Base-by-base conservation (phyloP, 179 eudicot species). In the Sideroxylon spinosum region DNA sequence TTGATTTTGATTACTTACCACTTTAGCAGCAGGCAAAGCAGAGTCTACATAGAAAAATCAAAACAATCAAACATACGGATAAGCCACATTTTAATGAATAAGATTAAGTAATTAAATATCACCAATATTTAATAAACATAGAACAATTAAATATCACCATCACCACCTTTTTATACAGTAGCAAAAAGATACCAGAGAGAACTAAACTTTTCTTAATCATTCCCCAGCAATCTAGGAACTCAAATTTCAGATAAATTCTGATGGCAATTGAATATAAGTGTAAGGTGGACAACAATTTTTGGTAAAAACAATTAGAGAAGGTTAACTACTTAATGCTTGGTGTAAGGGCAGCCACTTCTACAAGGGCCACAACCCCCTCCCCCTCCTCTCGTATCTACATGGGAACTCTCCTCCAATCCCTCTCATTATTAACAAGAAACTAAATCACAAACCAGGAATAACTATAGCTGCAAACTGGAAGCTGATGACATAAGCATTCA, bases 21-120 rank as follows among this genome's bases (percentile, higher is more conserved):
- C 76, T 73, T 79, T 76, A 79, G 81, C 89, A 77, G 76, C 78
- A n/a, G 90, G 83, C 81, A 84, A 22, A 46, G 86, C 83, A 64
- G 96, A 85, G 82, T 93, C 97, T 93, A 89, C 80, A 68, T 73
- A 17, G 65, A 77, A 48, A 77, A 55, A 50, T 14, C 76, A 70
- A 57, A 13, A 65, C 57, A 76, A 28, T 64, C 61, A 78, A 57
- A 37, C 46, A 79, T 19, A 23, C 22, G 61, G 65, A 63, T 8
- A 37, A 17, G 25, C 74, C 12, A 22, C 53, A 2, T 59, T 29
- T 59, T 61, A 44, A 37, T n/a, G 68, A 32, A 74, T 46, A 20
- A n/a, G 10, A 6, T 59, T 44, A 46, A 59, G 12, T 14, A 3
- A 32, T 48, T 23, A 59, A 60, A 32, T 13, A 57, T 29, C 52